Base-by-base conservation (phyloP, 768 basidiomycete species). In the Butyriboletus loyo region DNA sequence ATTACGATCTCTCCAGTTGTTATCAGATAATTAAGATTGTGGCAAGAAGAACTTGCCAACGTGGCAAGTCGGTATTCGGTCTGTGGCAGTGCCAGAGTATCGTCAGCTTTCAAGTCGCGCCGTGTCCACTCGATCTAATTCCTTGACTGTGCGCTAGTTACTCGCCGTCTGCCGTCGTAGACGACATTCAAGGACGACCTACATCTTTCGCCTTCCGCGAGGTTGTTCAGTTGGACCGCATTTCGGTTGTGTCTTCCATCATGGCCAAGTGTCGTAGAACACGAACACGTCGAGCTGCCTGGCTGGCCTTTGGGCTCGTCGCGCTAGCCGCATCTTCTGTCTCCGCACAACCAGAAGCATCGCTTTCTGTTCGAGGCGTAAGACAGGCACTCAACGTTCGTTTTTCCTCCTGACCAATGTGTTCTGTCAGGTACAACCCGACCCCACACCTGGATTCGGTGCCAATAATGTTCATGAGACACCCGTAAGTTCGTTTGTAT, bases 241-340 rank as follows among this genome's bases (percentile, higher is more conserved):
- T 21, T 46, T 25, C 31, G 30, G 34, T 11, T 8, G 34, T 13
- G 37, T 49, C 24, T 14, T 34, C 19, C 30, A 30, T 7, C 24
- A 70, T 70, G 67, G 21, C 53, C 35, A 22, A 40, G 43, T 54
- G 64, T 57, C 56, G 45, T 28, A 49, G 57, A 53, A 53, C 60
- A 43, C 61, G 57, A 35, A 63, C 57, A 54, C 64, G 73, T 57
- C 80, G 78, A 61, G 79, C 79, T 41, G 71, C 76, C 42, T 85
- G 84, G 83, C 66, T 85, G 40, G 81, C 81, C 44, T 82, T 84
- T 68, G 80, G 79, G 51, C 73, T 85, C 57, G 70, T 83, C 58
- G 78, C 78, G 49, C 65, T 84, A 22, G 69, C 77, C 36, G 74
- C 72, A 25, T 65, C 76, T 39, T 71, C 77, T 49, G 73, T 75